phyloP scores from a whole-genome alignment of 1,284 basidiomycete genomes.

The Fistulina hepatica region DNA sequence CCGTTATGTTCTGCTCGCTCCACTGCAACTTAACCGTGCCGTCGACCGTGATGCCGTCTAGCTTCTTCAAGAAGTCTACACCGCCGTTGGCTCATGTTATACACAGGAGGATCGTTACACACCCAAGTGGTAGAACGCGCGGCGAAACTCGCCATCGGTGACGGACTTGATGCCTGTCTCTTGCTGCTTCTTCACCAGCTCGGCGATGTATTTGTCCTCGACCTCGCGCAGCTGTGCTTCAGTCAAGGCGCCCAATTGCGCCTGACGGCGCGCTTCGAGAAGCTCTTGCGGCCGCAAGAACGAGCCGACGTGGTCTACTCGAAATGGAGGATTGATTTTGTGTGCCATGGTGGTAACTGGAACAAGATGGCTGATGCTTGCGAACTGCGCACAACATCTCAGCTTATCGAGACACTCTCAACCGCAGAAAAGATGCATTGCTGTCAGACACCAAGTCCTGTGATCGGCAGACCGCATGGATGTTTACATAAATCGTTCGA shows the following conservation, averaged over 20 bases:
- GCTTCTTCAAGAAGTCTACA: conserved; percentile 15
- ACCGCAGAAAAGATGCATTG: too few relatives aligned
- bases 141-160: conserved; percentile 39
- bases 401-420: too few relatives aligned
- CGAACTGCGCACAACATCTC: too few relatives aligned
- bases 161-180: conserved; percentile 32
- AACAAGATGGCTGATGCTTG: too few relatives aligned
- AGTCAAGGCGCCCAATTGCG: conserved; percentile 26
- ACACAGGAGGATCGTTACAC: neutral
- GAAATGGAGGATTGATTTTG: conserved; percentile 24
- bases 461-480: too few relatives aligned
- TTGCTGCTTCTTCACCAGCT: conserved; percentile 32
- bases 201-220: conserved; percentile 35
- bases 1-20: neutral
- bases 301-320: conserved; percentile 34
- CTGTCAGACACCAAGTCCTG: too few relatives aligned
- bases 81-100: neutral
- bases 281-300: conserved; percentile 35
- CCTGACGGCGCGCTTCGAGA: conserved; percentile 29
- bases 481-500: too few relatives aligned
- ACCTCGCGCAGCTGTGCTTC: conserved; percentile 28
- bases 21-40: neutral
- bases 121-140: conserved; percentile 5
- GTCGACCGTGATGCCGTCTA: conserved; percentile 12
- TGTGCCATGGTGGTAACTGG: too few relatives aligned